These are phyloP conservation scores for Tulasnella sp. DNA, from an alignment of 768 basidiomycete species.

Conservation along the genomic window DNA sequence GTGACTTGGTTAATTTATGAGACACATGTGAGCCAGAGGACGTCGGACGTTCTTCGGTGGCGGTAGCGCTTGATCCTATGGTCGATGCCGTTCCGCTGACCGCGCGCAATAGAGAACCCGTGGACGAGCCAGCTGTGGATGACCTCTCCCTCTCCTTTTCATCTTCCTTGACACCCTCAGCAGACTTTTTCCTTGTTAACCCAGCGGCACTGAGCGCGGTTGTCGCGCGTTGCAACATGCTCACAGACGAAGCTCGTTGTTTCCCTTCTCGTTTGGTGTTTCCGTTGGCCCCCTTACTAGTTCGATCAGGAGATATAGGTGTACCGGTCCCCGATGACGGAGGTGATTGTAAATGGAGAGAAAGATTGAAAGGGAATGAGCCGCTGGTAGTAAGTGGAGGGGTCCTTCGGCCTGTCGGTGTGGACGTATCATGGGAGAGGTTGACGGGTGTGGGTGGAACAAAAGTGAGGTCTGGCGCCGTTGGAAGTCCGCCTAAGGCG, in stretches of 20 bases:
- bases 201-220: conserved; percentile 80
- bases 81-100: not conserved
- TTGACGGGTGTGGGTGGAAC: conserved; percentile 70
- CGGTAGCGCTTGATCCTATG: conserved; percentile 3
- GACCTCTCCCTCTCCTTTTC: conserved; percentile 39
- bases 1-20: conserved; percentile 19
- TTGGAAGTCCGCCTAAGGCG: conserved; percentile 30
- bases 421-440: conserved; percentile 20
- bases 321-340: conserved; percentile 36
- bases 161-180: conserved; percentile 56
- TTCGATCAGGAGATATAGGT: conserved; percentile 62
- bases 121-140: not conserved
- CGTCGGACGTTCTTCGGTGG: conserved; percentile 2
- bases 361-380: not conserved
- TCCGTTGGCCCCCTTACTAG: conserved; percentile 38
- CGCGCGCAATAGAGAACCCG: not conserved
- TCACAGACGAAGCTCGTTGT: conserved; percentile 77
- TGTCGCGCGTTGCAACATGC: conserved; percentile 92
- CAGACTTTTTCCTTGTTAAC: conserved; percentile 72
- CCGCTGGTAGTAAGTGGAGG: conserved; percentile 45
- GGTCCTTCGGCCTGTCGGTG: conserved; percentile 35
- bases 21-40: conserved; percentile 13
- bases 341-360: conserved; percentile 33
- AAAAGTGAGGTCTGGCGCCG: conserved; percentile 58
- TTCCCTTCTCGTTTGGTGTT: conserved; percentile 46